Conservation (phyloP, 2,329 filamentous ascomycete species). For the Harringtonia lauricola region DNA sequence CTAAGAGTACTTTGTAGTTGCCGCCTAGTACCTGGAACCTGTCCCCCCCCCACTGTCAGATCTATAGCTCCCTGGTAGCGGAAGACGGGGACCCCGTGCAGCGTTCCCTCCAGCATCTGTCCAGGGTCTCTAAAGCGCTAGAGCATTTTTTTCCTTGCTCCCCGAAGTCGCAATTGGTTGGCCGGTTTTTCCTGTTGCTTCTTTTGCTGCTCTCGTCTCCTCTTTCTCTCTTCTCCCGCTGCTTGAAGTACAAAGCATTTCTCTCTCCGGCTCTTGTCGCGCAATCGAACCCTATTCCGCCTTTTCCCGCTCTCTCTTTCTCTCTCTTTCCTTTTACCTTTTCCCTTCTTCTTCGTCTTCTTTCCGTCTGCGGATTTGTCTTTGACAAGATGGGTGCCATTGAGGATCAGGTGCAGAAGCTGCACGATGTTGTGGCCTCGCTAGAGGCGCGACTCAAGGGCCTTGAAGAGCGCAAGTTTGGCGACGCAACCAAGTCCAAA, state of each 20-base stretch:
- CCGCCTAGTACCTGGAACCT: neutral
- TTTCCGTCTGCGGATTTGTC: neutral
- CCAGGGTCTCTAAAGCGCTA: too few relatives aligned
- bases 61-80: too few relatives aligned
- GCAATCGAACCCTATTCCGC: too few relatives aligned
- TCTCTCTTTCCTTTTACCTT: neutral
- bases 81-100: too few relatives aligned
- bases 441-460: slow-evolving; percentile 80
- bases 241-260: too few relatives aligned
- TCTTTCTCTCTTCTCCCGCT: slow-evolving; percentile 2
- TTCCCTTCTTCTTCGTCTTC: neutral
- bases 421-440: slow-evolving; percentile 73
- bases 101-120: too few relatives aligned
- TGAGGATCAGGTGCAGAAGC: slow-evolving; percentile 72
- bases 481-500: slow-evolving; percentile 31
- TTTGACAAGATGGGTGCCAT: slow-evolving; percentile 68
- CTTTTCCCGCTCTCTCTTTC: neutral
- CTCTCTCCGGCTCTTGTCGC: too few relatives aligned
- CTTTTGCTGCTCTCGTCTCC: slow-evolving; percentile 1
- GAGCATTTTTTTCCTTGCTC: too few relatives aligned
- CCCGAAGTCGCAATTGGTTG: slow-evolving; percentile 11
- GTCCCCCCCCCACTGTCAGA: neutral
- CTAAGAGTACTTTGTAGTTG: neutral
- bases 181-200: neutral
- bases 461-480: slow-evolving; percentile 64